A percentile compares a stretch with the other conserved stretches of the same genome.
These are phyloP conservation scores for Penicillium digitatum DNA, from an alignment of 2,329 filamentous ascomycete species.

Conservation along the genomic window DNA sequence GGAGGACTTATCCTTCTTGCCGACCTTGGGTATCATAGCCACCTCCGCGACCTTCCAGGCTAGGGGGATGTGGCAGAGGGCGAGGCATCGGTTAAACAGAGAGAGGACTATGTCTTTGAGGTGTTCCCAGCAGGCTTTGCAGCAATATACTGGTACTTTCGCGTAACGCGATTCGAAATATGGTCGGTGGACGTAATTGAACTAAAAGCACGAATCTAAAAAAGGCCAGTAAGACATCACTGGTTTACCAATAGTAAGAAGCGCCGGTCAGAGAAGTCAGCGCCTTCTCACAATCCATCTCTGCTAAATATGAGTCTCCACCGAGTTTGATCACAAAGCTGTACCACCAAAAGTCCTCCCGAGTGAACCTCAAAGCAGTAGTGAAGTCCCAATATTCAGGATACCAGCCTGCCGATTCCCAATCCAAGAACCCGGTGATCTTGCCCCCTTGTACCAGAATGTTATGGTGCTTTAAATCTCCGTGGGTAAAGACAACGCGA, in stretches of 20 bases:
- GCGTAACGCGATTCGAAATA: no score
- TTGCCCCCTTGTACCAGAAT: constrained; percentile 10
- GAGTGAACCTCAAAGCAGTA: constrained; percentile 10
- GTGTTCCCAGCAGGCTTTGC: no score
- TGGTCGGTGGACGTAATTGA: no score
- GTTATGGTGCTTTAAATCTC: constrained; percentile 20
- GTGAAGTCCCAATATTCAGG: constrained; percentile 15
- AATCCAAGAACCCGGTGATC: constrained; percentile 24
- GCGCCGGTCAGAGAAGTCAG: constrained; percentile 15
- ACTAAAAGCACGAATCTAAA: no score
- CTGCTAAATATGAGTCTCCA: constrained; percentile 12
- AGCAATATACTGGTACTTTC: no score
- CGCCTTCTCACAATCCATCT: constrained; percentile 18
- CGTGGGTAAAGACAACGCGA: constrained; percentile 25
- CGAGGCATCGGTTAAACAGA: no score
- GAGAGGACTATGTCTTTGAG: no score
- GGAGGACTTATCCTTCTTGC: no score
- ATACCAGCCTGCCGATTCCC: constrained; percentile 11
- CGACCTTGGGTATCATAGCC: no score
- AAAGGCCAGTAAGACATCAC: no score
- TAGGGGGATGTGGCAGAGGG: no score
- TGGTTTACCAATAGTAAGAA: constrained; percentile 17
- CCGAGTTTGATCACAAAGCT: constrained; percentile 17
- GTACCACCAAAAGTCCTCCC: constrained; percentile 20
- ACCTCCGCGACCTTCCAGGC: no score